phyloP scores from a whole-genome alignment of 2,329 filamentous ascomycete species.

The Colletotrichum filicis region DNA sequence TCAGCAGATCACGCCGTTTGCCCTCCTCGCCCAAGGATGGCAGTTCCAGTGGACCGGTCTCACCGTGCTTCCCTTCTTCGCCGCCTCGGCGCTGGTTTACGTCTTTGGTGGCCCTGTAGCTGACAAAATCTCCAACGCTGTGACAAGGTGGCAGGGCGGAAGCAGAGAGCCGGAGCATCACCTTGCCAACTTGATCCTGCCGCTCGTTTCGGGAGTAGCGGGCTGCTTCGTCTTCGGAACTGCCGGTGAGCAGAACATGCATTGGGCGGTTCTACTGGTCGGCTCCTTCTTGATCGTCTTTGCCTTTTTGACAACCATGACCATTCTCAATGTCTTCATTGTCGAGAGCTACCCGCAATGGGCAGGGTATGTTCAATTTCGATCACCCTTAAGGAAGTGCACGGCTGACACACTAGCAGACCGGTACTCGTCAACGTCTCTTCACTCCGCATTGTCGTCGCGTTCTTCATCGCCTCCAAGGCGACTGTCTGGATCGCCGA shows the following conservation, averaged over 20 bases:
- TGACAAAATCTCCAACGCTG: conserved; percentile 41
- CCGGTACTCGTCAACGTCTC: conserved; percentile 47
- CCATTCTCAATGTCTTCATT: conserved; percentile 44
- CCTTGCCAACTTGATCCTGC: conserved; percentile 44
- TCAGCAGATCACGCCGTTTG: conserved; percentile 37
- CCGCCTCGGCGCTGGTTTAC: conserved; percentile 35
- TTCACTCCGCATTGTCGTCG: conserved; percentile 44
- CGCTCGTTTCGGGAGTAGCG: conserved; percentile 41
- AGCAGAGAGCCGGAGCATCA: conserved; percentile 47
- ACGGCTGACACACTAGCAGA: conserved; percentile 29
- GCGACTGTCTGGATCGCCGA: conserved; percentile 42
- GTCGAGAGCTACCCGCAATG: conserved; percentile 46
- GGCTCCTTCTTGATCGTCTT: conserved; percentile 44
- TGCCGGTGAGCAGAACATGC: conserved; percentile 39
- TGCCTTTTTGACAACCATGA: conserved; percentile 41
- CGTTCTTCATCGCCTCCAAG: conserved; percentile 43
- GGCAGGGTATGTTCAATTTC: conserved; percentile 3
- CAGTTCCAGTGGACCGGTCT: conserved; percentile 44
- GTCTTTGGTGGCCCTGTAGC: conserved; percentile 44
- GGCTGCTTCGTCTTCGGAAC: conserved; percentile 46
- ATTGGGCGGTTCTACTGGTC: conserved; percentile 42
- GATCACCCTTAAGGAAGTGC: fast-evolving
- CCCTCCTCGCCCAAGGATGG: conserved; percentile 39
- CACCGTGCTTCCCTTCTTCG: conserved; percentile 40
- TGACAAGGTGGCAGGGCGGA: conserved; percentile 41